phyloP scores from a whole-genome alignment of 2,329 filamentous ascomycete genomes.

The Alternaria tenuissima region DNA sequence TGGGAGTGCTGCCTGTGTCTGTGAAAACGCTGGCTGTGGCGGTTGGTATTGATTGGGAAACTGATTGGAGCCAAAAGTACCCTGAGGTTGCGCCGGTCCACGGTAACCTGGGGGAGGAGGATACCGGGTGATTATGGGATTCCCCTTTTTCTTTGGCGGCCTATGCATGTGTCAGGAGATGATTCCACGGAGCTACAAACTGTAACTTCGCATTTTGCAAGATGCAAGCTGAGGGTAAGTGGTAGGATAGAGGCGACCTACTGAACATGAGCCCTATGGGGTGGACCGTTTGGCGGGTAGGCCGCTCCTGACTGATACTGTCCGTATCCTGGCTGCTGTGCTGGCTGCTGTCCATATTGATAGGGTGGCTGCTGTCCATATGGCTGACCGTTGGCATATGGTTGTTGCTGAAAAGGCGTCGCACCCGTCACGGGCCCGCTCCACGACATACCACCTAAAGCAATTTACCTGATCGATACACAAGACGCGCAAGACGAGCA shows the following conservation, averaged over 20 bases:
- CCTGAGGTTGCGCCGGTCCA: conserved; percentile 45
- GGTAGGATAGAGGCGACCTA: conserved; percentile 32
- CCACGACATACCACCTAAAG: conserved; percentile 46
- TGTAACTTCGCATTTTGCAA: not conserved
- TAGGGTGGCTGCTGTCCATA: conserved; percentile 40
- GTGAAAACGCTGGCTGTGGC: conserved; percentile 39
- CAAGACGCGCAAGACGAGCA: not conserved
- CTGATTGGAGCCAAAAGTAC: conserved; percentile 36
- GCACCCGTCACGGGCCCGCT: conserved; percentile 44
- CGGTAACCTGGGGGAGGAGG: conserved; percentile 59
- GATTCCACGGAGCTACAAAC: not conserved
- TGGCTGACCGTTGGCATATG: conserved; percentile 38
- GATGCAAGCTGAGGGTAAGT: conserved; percentile 1
- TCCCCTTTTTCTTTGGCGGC: conserved; percentile 56
- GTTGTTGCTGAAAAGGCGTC: conserved; percentile 45
- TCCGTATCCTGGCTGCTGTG: conserved; percentile 39
- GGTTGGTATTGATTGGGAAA: conserved; percentile 39
- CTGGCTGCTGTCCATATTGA: conserved; percentile 44
- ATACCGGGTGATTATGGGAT: conserved; percentile 60
- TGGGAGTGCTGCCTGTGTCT: conserved; percentile 28
- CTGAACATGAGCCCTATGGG: conserved; percentile 40
- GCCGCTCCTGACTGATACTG: conserved; percentile 40
- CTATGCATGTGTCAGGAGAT: conserved; percentile 33
- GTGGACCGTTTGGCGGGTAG: conserved; percentile 33
- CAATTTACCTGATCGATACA: conserved; percentile 9